Evolutionary conservation across 2,329 filamentous ascomycete species (phyloP), one percentile per base, ranked within the genome.

Genomic region (Lecanicillium sp.): DNA sequence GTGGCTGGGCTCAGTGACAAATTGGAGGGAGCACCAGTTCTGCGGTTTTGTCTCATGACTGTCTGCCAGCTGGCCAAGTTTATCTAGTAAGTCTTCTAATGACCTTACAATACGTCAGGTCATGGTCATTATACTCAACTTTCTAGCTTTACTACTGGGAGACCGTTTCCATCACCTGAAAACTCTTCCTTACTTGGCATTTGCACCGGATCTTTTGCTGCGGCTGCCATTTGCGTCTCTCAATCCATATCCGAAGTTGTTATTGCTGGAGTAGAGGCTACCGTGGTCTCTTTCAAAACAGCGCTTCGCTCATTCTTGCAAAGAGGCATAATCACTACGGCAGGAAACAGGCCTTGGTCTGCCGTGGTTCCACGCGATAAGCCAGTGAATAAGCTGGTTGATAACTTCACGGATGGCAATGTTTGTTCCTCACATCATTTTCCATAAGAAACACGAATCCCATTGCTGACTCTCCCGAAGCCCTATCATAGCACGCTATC

Each of bases 181-280:
- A 39, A 54, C 20, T 19, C 14, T 24, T 14, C 12, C 19, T 19
- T 40, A 27, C 38, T 61, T 10, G 58, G 59, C 3, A 53, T 58
- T 5, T 60, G 59, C 37, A 52, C 56, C 4, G 59, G 59, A 1
- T 56, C 55, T 2, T 59, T 60, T 37, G 53, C 59, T 8, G 58
- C 59, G 2, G 57, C 58, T 1, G 58, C 58, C 21, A 49, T 60
- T 19, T 51, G 53, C 32, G 54, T 54, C 15, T 58, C 58, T 7
- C 37, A 43, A n/a, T 58, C 59, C 2, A 45, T 60, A 3, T 44
- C 52, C 12, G 55, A 59, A 9, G 49, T 61, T 2, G 51, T 61
- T 14, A 35, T 50, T 7, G 8, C 54, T 8, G 56, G 56, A 8
- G 51, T 57, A 2, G 52, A 57, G 23, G 51, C 53, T 14, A 36